Percentiles rank a stretch among this genome's conserved stretches.
Conservation (phyloP, 768 basidiomycete genomes). For the Suillus hirtellus region DNA sequence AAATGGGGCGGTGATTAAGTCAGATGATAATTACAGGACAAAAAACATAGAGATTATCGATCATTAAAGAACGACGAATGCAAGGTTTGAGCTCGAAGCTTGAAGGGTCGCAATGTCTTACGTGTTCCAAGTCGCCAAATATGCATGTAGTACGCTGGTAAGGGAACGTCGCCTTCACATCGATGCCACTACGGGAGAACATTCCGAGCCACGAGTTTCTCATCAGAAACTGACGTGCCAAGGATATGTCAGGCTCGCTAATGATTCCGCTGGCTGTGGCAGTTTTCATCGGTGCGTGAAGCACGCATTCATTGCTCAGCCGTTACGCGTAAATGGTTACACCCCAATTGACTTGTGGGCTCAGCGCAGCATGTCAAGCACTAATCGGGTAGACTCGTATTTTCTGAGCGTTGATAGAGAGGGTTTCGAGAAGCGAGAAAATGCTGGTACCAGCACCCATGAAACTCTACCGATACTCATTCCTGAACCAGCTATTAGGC, state of each 20-base stretch:
- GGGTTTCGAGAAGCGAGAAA: not conserved
- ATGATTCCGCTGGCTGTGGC: not conserved
- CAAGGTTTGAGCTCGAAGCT: not conserved
- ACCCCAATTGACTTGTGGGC: not conserved
- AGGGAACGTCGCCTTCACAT: not conserved
- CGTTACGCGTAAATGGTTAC: not conserved
- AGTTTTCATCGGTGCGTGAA: too few relatives aligned
- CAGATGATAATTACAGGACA: not conserved
- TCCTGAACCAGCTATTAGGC: not conserved
- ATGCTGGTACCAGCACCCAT: not conserved
- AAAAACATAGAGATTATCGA: too few relatives aligned
- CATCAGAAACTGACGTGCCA: not conserved
- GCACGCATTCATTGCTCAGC: not conserved
- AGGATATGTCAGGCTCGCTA: not conserved
- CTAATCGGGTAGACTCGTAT: not conserved
- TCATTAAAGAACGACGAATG: not conserved
- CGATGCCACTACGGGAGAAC: not conserved
- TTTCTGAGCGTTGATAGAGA: not conserved
- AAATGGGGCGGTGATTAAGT: constrained; percentile 16
- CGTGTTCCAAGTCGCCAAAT: not conserved
- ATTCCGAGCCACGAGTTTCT: not conserved
- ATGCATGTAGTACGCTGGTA: not conserved
- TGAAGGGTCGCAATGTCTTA: not conserved
- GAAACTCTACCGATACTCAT: not conserved
- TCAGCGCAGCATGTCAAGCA: not conserved